These are phyloP conservation scores for Raddia distichophylla DNA, from an alignment of 176 grass and related monocot species.

Conservation along the genomic window DNA sequence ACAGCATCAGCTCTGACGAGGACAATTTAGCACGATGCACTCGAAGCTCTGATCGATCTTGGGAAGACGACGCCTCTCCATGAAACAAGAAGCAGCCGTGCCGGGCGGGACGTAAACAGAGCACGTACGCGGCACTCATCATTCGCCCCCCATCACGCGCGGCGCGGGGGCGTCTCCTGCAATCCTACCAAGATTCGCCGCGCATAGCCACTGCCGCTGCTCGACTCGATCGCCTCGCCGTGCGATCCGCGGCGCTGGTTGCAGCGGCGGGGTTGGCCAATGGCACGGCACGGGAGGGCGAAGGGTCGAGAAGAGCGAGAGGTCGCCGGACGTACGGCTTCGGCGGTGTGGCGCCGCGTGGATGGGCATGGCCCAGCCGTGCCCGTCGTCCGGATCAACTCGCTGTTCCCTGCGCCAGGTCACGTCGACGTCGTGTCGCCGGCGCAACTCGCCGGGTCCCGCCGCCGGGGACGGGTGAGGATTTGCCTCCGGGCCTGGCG, in stretches of 20 bases:
- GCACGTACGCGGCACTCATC: not conserved
- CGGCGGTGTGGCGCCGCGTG: not conserved
- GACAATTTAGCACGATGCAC: not conserved
- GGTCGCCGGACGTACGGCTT: not conserved
- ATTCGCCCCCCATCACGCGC: too few relatives aligned
- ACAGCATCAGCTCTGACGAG: not conserved
- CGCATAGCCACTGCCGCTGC: too few relatives aligned
- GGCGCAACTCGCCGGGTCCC: not conserved
- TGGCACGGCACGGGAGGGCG: not conserved
- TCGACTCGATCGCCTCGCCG: not conserved
- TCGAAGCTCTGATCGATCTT: too few relatives aligned
- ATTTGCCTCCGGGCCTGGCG: not conserved
- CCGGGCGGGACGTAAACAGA: not conserved
- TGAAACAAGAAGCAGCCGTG: too few relatives aligned
- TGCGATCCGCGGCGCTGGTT: conserved; percentile 1
- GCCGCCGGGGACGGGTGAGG: not conserved
- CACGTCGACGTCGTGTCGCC: not conserved
- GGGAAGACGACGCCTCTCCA: too few relatives aligned
- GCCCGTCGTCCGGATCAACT: not conserved
- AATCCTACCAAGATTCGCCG: not conserved
- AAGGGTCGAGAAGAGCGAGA: not conserved
- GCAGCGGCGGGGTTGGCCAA: not conserved
- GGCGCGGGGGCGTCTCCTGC: too few relatives aligned
- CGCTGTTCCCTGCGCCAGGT: not conserved
- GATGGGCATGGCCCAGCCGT: not conserved